These are phyloP conservation scores for Aspergillus egyptiacus DNA, from an alignment of 495 filamentous ascomycete genomes.

Conservation along the genomic window DNA sequence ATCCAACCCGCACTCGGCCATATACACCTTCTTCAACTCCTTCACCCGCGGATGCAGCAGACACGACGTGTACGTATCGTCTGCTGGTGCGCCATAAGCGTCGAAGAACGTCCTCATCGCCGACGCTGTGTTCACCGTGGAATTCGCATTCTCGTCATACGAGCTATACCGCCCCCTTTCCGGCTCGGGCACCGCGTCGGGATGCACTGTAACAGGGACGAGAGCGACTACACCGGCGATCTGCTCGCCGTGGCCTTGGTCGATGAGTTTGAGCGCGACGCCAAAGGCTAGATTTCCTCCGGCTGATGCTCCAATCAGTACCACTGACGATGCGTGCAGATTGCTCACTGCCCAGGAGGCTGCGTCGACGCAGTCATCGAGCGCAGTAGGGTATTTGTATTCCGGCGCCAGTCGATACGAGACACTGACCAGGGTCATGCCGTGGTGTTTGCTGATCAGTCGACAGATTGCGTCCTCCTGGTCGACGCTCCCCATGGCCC, in stretches of 20 bases:
- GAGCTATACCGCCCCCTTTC: not conserved
- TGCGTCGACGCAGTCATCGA: constrained; percentile 6
- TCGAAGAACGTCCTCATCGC: constrained; percentile 3
- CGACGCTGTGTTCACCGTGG: constrained; percentile 2
- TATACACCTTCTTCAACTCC: constrained; percentile 11
- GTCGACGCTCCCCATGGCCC: constrained; percentile 9
- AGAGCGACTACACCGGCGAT: constrained; percentile 6
- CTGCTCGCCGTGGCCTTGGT: constrained; percentile 1
- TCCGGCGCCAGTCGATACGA: constrained; percentile 7
- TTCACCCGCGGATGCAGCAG: constrained; percentile 5
- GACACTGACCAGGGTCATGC: constrained; percentile 4
- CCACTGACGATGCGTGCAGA: not conserved
- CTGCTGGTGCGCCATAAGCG: not conserved
- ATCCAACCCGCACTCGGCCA: constrained; percentile 6
- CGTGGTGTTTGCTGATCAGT: not conserved
- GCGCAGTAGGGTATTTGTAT: constrained; percentile 2
- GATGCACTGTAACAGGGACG: constrained; percentile 4
- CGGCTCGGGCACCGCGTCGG: constrained; percentile 2
- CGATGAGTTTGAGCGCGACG: constrained; percentile 9
- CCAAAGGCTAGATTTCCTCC: constrained; percentile 11
- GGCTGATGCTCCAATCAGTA: constrained; percentile 4
- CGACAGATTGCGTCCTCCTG: constrained; percentile 1
- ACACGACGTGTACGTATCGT: constrained; percentile 3
- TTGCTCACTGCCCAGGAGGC: constrained; percentile 4
- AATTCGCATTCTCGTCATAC: constrained; percentile 4